Conservation (phyloP, 2,329 filamentous ascomycete genomes). For the Grosmannia huntii region DNA sequence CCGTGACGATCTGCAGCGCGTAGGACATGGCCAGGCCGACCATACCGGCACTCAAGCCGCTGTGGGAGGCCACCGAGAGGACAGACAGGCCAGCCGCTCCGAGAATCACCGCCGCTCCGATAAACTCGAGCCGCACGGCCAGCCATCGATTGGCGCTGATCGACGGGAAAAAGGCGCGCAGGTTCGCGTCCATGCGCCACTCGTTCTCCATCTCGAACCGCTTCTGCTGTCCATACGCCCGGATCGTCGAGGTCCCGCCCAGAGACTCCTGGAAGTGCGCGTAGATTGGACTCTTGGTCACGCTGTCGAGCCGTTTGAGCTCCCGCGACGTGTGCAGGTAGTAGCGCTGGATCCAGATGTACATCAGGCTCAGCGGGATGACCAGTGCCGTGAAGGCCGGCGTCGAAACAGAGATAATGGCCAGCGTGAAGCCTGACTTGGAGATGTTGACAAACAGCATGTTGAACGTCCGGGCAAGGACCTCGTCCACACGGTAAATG, state of each 20-base stretch:
- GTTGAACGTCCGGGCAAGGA: slow-evolving; percentile 92
- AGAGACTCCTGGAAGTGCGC: slow-evolving; percentile 97
- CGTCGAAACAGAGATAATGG: slow-evolving; percentile 69
- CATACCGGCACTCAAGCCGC: slow-evolving; percentile 52
- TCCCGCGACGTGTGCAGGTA: slow-evolving; percentile 94
- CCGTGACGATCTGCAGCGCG: slow-evolving; percentile 91
- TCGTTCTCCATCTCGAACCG: slow-evolving; percentile 90
- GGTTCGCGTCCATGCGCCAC: slow-evolving; percentile 90
- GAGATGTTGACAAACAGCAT: slow-evolving; percentile 78
- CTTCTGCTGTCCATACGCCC: slow-evolving; percentile 80
- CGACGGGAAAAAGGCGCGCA: slow-evolving; percentile 89
- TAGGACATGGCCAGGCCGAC: slow-evolving; percentile 96
- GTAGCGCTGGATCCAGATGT: slow-evolving; percentile 91
- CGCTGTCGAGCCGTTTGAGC: slow-evolving; percentile 88
- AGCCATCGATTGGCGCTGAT: slow-evolving; percentile 93
- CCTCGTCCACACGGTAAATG: slow-evolving; percentile 76
- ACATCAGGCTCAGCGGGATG: slow-evolving; percentile 66
- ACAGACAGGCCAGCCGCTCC: slow-evolving; percentile 73
- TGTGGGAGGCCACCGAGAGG: slow-evolving; percentile 60
- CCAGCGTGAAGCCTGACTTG: slow-evolving; percentile 69
- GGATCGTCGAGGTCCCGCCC: slow-evolving; percentile 86
- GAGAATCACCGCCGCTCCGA: slow-evolving; percentile 88
- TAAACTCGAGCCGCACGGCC: slow-evolving; percentile 86
- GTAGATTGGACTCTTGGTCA: slow-evolving; percentile 91
- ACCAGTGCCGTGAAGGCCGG: slow-evolving; percentile 73